Evolutionary conservation across 192 early-diverging fungal genomes (phyloP), one percentile per base, ranked within the genome.

Genomic region (Podila minutissima): DNA sequence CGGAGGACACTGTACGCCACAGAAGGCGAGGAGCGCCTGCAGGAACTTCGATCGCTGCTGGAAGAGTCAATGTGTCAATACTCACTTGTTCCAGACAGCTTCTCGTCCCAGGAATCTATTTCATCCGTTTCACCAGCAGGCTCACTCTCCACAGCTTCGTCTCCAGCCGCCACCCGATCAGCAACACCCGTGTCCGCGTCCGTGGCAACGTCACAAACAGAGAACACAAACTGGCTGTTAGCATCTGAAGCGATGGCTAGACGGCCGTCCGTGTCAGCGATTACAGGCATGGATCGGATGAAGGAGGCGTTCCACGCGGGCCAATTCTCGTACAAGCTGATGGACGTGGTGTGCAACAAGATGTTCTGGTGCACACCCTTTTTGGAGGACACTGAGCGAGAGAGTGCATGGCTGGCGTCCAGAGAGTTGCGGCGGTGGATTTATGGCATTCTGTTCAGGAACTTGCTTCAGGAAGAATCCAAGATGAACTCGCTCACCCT

Each of bases 361-460:
- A 81, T 69, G 62, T 87, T 86, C 60, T 89, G 87, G 87, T 79
- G 79, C 29, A 71, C 69, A n/a, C 69, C 84, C 4, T 85, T 87
- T 65, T 33, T 89, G 46, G 87, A 89, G 64, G 87, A 89, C 49
- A 65, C 72, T 19, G 72, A 82, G 50, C 68, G 74, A 29, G 82
- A 79, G 63, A 73, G 63, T 31, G 75, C 82, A 28, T 85, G 85
- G 84, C 17, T 81, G 26, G 72, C 74, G 1, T 84, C 86, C 8
- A 69, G 81, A 46, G 71, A 82, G 31, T 33, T 89, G 33, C 71
- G 87, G 31, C 74, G 83, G 26, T 83, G 74, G 66, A 64, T 85
- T 5, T 89, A 89, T 70, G 76, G 83, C 19, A 67, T 75, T 58
- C 31, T 81, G 59, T 29, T 59, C 7, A 17, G 59, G 55, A 53